These are phyloP conservation scores for Leccinum pachyderme DNA, from an alignment of 1,284 basidiomycete genomes.

Conservation along the genomic window DNA sequence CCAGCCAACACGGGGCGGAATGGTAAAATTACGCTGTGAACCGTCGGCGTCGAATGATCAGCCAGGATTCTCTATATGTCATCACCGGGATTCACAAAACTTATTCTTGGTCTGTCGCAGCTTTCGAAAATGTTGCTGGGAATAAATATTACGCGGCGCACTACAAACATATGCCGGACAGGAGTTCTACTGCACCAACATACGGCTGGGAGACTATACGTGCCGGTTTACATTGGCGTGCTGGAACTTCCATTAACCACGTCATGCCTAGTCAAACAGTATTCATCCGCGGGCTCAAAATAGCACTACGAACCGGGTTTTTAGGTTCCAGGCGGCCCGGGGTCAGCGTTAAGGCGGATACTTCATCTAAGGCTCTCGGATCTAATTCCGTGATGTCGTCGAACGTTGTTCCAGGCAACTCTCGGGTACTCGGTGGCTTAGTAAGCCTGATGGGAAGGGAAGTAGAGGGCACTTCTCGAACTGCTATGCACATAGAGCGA, in stretches of 20 bases:
- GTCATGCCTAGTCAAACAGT: background rate
- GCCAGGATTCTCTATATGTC: background rate
- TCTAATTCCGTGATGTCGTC: background rate
- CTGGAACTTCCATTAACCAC: background rate
- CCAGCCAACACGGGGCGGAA: background rate
- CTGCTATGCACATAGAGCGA: background rate
- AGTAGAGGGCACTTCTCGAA: background rate
- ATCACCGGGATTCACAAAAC: background rate
- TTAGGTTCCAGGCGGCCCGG: background rate
- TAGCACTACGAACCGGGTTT: background rate
- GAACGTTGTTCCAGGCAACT: background rate
- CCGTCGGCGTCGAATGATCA: background rate
- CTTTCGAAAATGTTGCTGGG: background rate
- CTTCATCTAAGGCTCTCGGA: background rate
- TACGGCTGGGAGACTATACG: background rate
- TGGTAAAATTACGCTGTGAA: background rate
- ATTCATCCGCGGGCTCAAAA: background rate
- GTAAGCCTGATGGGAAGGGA: too few relatives aligned
- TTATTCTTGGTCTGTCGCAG: background rate
- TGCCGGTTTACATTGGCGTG: background rate
- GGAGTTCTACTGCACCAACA: background rate
- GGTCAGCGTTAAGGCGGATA: background rate
- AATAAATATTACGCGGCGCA: background rate
- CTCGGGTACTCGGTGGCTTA: background rate
- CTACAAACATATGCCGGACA: background rate